A percentile compares a stretch with the other conserved stretches of the same genome.
phyloP scores from a whole-genome alignment of 2,329 filamentous ascomycete species.

The Aspergillus ochraceus region DNA sequence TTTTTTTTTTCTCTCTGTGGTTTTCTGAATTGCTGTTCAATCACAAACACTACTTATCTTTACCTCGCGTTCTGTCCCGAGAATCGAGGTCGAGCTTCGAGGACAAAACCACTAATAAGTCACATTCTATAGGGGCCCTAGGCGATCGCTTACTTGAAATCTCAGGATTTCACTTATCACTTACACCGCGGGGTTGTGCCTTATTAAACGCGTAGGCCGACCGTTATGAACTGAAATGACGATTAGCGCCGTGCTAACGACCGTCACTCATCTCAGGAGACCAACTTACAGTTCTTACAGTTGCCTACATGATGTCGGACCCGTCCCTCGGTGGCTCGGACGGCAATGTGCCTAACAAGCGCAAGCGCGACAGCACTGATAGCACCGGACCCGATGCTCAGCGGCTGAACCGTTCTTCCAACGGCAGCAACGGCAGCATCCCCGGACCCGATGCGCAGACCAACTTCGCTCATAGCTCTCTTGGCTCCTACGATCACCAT shows the following conservation, averaged over 20 bases:
- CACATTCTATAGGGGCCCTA: neutral
- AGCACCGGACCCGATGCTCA: slow-evolving; percentile 41
- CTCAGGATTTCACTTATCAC: neutral
- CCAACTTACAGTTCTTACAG: neutral
- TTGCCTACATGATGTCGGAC: slow-evolving; percentile 36
- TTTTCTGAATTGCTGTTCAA: no score
- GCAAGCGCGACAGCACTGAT: slow-evolving; percentile 43
- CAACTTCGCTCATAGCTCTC: slow-evolving; percentile 35
- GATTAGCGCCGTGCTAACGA: neutral
- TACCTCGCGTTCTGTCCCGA: no score
- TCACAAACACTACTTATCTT: no score
- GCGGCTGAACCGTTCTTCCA: slow-evolving; percentile 42
- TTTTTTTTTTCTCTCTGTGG: no score
- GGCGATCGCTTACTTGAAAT: neutral
- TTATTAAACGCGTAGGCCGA: neutral
- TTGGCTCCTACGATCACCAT: slow-evolving; percentile 39
- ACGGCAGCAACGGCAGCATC: slow-evolving; percentile 42
- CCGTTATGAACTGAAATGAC: neutral
- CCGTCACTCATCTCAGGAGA: neutral
- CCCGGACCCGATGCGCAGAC: slow-evolving; percentile 31
- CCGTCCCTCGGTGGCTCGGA: slow-evolving; percentile 38
- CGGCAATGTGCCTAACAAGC: slow-evolving; percentile 35
- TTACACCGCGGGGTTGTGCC: neutral
- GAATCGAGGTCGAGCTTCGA: neutral
- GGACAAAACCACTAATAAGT: neutral